Evolutionary conservation across 129 eudicot genomes (phyloP).

Genomic region (Deinandra increscens): DNA sequence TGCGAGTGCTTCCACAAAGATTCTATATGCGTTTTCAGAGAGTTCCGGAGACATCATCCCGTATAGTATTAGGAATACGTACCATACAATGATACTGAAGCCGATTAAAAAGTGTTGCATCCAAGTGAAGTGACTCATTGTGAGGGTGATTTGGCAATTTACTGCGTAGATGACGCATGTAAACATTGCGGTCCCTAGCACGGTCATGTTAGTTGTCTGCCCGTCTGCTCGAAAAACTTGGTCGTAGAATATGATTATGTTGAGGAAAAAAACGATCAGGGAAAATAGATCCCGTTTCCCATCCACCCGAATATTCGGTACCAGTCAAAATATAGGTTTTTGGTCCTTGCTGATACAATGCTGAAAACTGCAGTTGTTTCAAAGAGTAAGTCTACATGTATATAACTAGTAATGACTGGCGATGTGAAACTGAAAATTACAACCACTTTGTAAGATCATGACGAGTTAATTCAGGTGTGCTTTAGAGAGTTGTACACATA

Average conservation of each 20-base stretch:
- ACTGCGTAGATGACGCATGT: too few relatives aligned
- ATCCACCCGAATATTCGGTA: constrained; percentile 84
- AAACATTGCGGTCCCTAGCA: too few relatives aligned
- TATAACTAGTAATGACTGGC: too few relatives aligned
- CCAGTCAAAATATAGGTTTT: constrained; percentile 90
- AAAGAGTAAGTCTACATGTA: not conserved
- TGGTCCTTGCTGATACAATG: constrained; percentile 96
- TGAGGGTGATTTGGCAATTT: constrained; percentile 82
- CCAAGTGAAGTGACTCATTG: constrained; percentile 34
- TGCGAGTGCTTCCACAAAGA: constrained; percentile 65
- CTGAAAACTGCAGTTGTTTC: constrained; percentile 68
- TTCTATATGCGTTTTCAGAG: constrained; percentile 52
- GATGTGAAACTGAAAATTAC: too few relatives aligned
- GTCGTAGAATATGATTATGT: too few relatives aligned
- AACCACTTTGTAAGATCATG: too few relatives aligned
- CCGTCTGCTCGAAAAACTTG: constrained; percentile 40
- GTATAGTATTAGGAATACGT: constrained; percentile 53
- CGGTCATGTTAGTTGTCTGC: too few relatives aligned
- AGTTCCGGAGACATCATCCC: constrained; percentile 49
- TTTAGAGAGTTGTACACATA: too few relatives aligned
- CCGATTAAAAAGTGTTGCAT: constrained; percentile 73
- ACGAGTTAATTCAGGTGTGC: too few relatives aligned
- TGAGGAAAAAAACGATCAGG: constrained; percentile 10
- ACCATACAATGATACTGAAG: constrained; percentile 72
- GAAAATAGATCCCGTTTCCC: constrained; percentile 82